A percentile compares a stretch with the other conserved stretches of the same genome.
Conservation (phyloP, 2,329 filamentous ascomycete genomes). For the Alternaria sp. region DNA sequence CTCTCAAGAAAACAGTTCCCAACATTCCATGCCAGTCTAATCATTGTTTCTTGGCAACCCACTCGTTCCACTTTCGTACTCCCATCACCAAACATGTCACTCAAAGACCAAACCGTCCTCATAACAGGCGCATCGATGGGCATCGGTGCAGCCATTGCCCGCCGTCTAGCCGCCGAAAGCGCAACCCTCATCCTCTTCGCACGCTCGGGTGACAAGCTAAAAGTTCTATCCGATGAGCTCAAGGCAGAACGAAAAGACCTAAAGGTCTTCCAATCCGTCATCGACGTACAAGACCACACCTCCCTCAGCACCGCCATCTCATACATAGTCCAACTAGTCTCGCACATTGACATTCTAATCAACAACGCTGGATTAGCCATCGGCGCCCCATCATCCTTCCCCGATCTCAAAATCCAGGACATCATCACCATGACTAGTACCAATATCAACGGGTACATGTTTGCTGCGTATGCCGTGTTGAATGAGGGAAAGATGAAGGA, state of each 20-base stretch:
- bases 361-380: slow-evolving; percentile 61
- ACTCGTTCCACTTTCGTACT: neutral
- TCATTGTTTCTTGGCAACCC: neutral
- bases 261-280: slow-evolving; percentile 41
- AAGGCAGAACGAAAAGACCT: slow-evolving; percentile 18
- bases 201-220: slow-evolving; percentile 47
- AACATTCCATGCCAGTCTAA: neutral
- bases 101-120: slow-evolving; percentile 35
- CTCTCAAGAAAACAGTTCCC: neutral
- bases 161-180: slow-evolving; percentile 50
- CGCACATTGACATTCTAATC: slow-evolving; percentile 57
- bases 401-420: slow-evolving; percentile 53
- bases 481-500: slow-evolving; percentile 55
- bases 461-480: slow-evolving; percentile 56
- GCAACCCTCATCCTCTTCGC: slow-evolving; percentile 57
- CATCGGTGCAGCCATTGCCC: slow-evolving; percentile 58
- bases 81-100: slow-evolving; percentile 31
- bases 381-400: slow-evolving; percentile 56
- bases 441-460: slow-evolving; percentile 61
- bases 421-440: slow-evolving; percentile 59
- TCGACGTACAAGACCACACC: slow-evolving; percentile 47
- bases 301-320: slow-evolving; percentile 41
- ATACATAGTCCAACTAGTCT: slow-evolving; percentile 37
- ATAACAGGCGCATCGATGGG: slow-evolving; percentile 58
- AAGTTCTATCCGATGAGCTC: slow-evolving; percentile 30